Evolutionary conservation across 305 asterid genomes (phyloP), one percentile per base, ranked within the genome.

Genomic region (Striga hermonthica): DNA sequence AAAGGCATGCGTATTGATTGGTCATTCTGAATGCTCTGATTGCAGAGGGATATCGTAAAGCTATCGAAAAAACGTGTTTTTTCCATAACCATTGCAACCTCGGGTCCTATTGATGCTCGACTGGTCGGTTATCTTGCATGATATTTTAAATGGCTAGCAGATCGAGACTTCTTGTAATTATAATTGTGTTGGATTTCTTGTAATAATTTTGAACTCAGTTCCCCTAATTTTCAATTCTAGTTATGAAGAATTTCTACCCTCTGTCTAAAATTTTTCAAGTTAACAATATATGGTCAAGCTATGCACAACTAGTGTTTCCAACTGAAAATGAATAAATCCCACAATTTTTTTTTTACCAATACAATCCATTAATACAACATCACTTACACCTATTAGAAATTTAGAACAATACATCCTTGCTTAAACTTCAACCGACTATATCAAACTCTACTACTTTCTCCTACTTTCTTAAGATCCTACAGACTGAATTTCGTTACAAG

Each of bases 31-130:
- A 11, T 57, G 35, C 37, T 75, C 50, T 54, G 38, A 12, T 50
- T 70, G 80, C 80, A 85, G 91, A 68, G 82, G 65, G 91, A 84
- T 63, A 66, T 84, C 16, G 71, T 22, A 76, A 70, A 71, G 67
- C 82, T 80, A 13, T 68, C 80, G 31, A 22, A 22, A 22, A 22
- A 22, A 22, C 31, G 31, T 22, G 31, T 22, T 22, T 22, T 78
- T 47, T 37, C 64, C 64, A 37, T 75, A 57, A 69, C 59, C 49
- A 66, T 22, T 36, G 59, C 16, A 38, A n/a, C 53, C 6, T n/a
- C 49, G 7, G 7, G 47, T 41, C 7, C 47, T 4, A 41, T 41
- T 41, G 47, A 6, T 41, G 31, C 31, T 22, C 31, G 31, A 22
- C 31, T 22, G 2, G 31, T 22, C 31, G 31, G 31, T 22, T 22